phyloP scores from a whole-genome alignment of 768 basidiomycete species.

The Wakefieldia striispora region DNA sequence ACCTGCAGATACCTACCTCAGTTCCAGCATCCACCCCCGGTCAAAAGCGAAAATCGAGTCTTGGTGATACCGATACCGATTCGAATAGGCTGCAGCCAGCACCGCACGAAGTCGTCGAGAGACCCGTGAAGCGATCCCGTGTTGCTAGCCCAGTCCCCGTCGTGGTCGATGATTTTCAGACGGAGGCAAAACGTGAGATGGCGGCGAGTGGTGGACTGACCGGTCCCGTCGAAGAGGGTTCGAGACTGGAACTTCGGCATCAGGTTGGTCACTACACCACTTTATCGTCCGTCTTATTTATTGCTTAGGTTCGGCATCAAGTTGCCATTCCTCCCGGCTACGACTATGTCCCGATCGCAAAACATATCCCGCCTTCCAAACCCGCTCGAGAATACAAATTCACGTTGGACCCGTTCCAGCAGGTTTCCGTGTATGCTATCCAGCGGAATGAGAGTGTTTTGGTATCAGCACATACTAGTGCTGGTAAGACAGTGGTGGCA shows the following conservation, averaged over 20 bases:
- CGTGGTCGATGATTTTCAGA: constrained; percentile 92
- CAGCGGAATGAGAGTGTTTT: constrained; percentile 97
- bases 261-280: constrained; percentile 43
- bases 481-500: constrained; percentile 98
- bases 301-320: constrained; percentile 81
- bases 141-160: constrained; percentile 67
- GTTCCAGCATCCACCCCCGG: background rate
- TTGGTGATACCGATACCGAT: constrained; percentile 1
- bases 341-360: constrained; percentile 84
- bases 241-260: constrained; percentile 74
- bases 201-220: constrained; percentile 86
- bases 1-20: background rate
- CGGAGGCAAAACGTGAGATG: constrained; percentile 89
- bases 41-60: constrained; percentile 28
- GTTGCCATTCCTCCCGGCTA: constrained; percentile 94
- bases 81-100: constrained; percentile 2
- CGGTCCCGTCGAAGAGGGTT: constrained; percentile 63
- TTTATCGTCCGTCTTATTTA: constrained; percentile 3
- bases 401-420: constrained; percentile 95
- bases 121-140: constrained; percentile 54
- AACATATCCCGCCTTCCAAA: constrained; percentile 88
- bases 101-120: constrained; percentile 30
- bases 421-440: constrained; percentile 91
- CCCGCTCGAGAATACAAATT: constrained; percentile 95
- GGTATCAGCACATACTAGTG: constrained; percentile 98